Evolutionary conservation across 2,329 filamentous ascomycete species (phyloP).

Genomic region (Sarocladium kiliense): DNA sequence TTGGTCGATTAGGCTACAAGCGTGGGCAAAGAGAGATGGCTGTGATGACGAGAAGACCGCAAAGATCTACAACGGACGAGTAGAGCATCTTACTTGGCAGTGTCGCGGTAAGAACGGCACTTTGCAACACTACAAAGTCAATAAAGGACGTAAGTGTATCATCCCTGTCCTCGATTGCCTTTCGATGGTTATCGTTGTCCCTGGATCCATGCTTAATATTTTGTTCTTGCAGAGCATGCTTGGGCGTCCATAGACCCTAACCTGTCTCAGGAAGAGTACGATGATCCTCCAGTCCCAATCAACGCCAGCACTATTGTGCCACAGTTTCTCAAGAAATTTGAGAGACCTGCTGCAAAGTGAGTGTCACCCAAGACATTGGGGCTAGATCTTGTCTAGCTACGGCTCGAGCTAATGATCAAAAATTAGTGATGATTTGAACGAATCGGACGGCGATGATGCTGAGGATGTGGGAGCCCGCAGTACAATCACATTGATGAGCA

Average conservation of each 20-base stretch:
- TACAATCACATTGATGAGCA: too few relatives aligned
- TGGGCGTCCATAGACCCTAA: constrained; percentile 42
- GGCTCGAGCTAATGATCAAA: too few relatives aligned
- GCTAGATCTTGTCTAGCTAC: too few relatives aligned
- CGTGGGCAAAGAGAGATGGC: not conserved
- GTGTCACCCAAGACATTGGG: not conserved
- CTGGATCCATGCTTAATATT: too few relatives aligned
- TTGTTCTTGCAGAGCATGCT: constrained; percentile 26
- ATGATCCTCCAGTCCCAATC: not conserved
- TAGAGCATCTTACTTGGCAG: not conserved
- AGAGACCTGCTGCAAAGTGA: not conserved
- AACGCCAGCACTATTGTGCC: constrained; percentile 1
- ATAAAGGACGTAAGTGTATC: constrained; percentile 27
- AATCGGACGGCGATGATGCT: too few relatives aligned
- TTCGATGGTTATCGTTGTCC: not conserved
- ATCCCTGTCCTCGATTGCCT: not conserved
- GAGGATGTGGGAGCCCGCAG: too few relatives aligned
- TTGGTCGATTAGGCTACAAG: not conserved
- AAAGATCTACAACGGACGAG: not conserved
- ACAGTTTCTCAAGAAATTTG: not conserved
- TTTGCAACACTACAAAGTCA: constrained; percentile 40
- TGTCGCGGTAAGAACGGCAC: not conserved
- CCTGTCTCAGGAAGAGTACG: constrained; percentile 22
- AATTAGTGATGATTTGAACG: too few relatives aligned
- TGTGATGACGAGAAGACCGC: not conserved